Evolutionary conservation across 192 early-diverging fungal genomes (phyloP).

Genomic region (Ambispora gerdemannii): DNA sequence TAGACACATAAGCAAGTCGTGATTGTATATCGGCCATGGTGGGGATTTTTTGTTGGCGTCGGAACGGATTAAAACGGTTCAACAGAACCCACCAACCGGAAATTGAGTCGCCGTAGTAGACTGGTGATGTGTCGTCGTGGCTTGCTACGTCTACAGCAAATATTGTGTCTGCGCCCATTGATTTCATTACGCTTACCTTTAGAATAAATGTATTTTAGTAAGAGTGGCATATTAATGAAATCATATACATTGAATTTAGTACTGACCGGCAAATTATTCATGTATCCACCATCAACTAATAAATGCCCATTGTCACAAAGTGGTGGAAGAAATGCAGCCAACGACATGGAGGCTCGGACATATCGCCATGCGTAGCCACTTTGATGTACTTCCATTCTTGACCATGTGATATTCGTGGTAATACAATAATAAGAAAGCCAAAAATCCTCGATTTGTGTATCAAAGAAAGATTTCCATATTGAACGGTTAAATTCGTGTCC

Average conservation of each 20-base stretch:
- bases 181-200: slow-evolving; percentile 51
- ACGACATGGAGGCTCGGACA: slow-evolving; percentile 96
- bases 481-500: slow-evolving; percentile 94
- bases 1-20: slow-evolving; percentile 88
- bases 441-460: slow-evolving; percentile 94
- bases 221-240: no score
- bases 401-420: slow-evolving; percentile 95
- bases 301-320: slow-evolving; percentile 95
- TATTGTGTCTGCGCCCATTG: slow-evolving; percentile 81
- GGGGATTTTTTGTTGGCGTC: slow-evolving; percentile 68
- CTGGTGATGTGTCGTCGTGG: slow-evolving; percentile 90
- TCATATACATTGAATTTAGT: no score
- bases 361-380: slow-evolving; percentile 96
- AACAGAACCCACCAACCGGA: slow-evolving; percentile 90
- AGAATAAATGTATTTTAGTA: no score
- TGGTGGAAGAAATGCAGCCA: slow-evolving; percentile 93
- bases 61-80: slow-evolving; percentile 80
- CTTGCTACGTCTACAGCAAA: slow-evolving; percentile 94
- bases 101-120: slow-evolving; percentile 86
- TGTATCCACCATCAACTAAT: slow-evolving; percentile 98
- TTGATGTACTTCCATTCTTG: slow-evolving; percentile 88
- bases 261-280: slow-evolving; percentile 94
- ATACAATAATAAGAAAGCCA: slow-evolving; percentile 96
- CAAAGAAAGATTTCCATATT: slow-evolving; percentile 92
- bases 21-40: slow-evolving; percentile 92